Base-by-base conservation (phyloP, 768 basidiomycete genomes). In the Lactifluus subvellereus region DNA sequence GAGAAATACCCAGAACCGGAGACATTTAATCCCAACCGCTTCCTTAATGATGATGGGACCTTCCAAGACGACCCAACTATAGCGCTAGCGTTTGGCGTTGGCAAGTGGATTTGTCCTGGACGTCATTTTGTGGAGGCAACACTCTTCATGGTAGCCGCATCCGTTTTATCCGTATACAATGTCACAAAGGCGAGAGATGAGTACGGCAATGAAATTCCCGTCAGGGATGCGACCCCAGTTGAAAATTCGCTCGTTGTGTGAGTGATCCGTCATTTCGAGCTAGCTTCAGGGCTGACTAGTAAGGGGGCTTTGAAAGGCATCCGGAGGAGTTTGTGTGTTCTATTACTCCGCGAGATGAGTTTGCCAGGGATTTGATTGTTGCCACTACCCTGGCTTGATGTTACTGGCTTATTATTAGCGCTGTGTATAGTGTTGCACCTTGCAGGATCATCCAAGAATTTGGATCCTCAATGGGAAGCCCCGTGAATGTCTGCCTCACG, bases 81-180 rank as follows among this genome's bases (percentile, higher is more conserved):
- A 3, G 4, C 45, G 3, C 45, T 48, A 1, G 53, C 47, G 5
- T 61, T 49, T 40, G 60, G 60, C 3, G 54, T 27, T 32, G 60
- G 59, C 35, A 57, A 37, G 27, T 49, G 64, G 8, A 42, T 62
- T 18, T 65, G 64, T 49, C 60, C 64, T 3, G 64, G 59, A 14
- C 48, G 60, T 11, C 54, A 65, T 45, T 51, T 61, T 16, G 54
- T 49, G 3, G 64, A 65, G 9, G 49, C 55, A 8, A 61, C 42
- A 3, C 20, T 62, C 27, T 65, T 62, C 4, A 30, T 65, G n/a
- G 43, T 61, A 6, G n/a, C 47, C 2, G 42, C 57, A 16, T 56
- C 54, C 5, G 27, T 61, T 9, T 20, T 61, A 6, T 54, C 64
- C 6, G 32, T 61, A 4, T 65, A 47, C 16, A 4, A 52, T 33